These are phyloP conservation scores for Tetrahymena malaccensis DNA, from an alignment of 73 alveolate species.

Conservation along the genomic window DNA sequence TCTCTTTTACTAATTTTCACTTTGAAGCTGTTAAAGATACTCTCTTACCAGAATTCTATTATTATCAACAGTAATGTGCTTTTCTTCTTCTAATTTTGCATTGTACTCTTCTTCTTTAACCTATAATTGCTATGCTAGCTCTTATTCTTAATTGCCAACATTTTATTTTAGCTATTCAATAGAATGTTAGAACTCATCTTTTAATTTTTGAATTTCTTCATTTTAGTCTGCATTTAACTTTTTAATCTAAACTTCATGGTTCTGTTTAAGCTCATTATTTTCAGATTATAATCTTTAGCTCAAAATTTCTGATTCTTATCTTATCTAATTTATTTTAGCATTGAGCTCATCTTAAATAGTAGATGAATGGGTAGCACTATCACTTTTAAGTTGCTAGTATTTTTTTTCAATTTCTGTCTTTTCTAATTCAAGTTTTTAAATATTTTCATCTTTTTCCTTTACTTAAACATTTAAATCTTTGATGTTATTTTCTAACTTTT, in stretches of 20 bases:
- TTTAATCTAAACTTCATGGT: neutral
- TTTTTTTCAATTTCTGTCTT: neutral
- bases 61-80: neutral
- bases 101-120: neutral
- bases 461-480: neutral
- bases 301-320: neutral
- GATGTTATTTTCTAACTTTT: neutral
- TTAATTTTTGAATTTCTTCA: neutral
- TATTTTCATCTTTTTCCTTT: neutral
- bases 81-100: neutral
- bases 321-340: neutral
- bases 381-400: neutral
- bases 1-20: neutral
- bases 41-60: neutral
- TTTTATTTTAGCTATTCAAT: neutral
- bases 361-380: neutral
- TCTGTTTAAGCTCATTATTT: neutral
- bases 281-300: neutral
- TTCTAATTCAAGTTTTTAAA: neutral
- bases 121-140: neutral
- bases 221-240: neutral
- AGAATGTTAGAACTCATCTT: neutral
- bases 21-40: neutral
- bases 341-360: neutral
- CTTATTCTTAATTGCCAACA: neutral